Percentiles rank a stretch among this genome's conserved stretches.
phyloP scores from a whole-genome alignment of 495 filamentous ascomycete species.

The Podospora pseudopauciseta region DNA sequence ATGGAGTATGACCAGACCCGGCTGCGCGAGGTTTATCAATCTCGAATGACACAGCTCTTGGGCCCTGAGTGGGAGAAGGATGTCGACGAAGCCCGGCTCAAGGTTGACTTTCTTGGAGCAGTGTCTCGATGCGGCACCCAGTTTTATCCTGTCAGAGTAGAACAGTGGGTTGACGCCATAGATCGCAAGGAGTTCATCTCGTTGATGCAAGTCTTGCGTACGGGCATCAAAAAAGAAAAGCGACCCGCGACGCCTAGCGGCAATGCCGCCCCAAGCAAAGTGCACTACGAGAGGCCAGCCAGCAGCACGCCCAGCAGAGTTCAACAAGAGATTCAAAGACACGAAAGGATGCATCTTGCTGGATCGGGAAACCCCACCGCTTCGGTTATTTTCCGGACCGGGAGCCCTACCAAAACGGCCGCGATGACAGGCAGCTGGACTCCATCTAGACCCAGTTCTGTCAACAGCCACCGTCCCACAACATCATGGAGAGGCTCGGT shows the following conservation, averaged over 20 bases:
- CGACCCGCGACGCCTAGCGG: neutral
- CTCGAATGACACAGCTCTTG: constrained; percentile 22
- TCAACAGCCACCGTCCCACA: neutral
- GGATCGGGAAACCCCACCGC: neutral
- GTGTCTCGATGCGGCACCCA: constrained; percentile 24
- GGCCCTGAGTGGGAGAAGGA: constrained; percentile 25
- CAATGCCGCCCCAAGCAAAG: neutral
- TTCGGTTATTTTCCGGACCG: neutral
- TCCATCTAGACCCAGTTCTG: neutral
- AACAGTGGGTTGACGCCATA: constrained; percentile 31
- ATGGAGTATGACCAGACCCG: constrained; percentile 41
- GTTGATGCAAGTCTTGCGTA: constrained; percentile 28
- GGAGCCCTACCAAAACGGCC: neutral
- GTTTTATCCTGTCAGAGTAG: constrained; percentile 28
- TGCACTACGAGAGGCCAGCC: neutral
- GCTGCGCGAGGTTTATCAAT: constrained; percentile 29
- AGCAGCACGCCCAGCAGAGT: neutral
- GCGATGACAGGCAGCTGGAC: neutral
- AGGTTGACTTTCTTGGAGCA: constrained; percentile 26
- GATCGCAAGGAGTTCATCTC: constrained; percentile 26
- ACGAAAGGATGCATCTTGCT: neutral
- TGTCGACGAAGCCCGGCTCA: constrained; percentile 23
- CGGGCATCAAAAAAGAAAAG: constrained; percentile 27
- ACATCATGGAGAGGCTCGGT: neutral
- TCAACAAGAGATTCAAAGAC: neutral